phyloP scores from a whole-genome alignment of 176 grass and related monocot genomes.

The Oryza brachyantha region DNA sequence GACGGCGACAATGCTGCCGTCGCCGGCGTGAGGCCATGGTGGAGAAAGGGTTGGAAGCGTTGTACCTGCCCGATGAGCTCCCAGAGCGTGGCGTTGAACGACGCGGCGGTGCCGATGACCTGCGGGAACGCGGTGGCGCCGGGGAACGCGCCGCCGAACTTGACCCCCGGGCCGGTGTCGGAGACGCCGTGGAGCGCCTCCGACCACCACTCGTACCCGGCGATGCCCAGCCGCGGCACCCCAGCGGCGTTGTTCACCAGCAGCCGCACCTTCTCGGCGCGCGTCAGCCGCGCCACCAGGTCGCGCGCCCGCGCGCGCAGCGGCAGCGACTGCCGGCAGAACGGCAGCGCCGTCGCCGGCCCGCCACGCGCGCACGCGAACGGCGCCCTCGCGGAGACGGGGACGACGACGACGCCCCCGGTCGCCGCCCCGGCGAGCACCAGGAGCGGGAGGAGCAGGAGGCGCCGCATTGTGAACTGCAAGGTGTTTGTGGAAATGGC shows the following conservation, averaged over 20 bases:
- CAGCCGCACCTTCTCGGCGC: slow-evolving; percentile 67
- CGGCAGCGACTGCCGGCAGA: slow-evolving; percentile 41
- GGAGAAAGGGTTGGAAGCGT: background rate
- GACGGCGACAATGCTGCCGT: background rate
- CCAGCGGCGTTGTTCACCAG: slow-evolving; percentile 83
- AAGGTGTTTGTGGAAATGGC: background rate
- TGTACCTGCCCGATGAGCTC: slow-evolving; percentile 77
- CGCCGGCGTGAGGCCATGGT: background rate
- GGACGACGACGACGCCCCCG: background rate
- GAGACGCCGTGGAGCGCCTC: slow-evolving; percentile 92
- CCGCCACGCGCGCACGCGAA: slow-evolving; percentile 67
- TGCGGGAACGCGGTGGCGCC: slow-evolving; percentile 92
- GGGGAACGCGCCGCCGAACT: slow-evolving; percentile 67
- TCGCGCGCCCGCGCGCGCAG: slow-evolving; percentile 38
- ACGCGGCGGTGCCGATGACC: slow-evolving; percentile 76
- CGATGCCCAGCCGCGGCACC: slow-evolving; percentile 60
- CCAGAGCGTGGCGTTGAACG: slow-evolving; percentile 87
- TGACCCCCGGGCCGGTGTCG: slow-evolving; percentile 48
- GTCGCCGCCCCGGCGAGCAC: background rate
- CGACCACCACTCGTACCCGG: slow-evolving; percentile 88
- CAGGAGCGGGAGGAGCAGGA: slow-evolving; percentile 4
- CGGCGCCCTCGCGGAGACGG: background rate
- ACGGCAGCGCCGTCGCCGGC: slow-evolving; percentile 38
- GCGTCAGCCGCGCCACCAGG: slow-evolving; percentile 54
- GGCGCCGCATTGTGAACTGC: slow-evolving; percentile 25